Evolutionary conservation across 1,284 basidiomycete genomes (phyloP).

Genomic region (Wallemia mellicola): DNA sequence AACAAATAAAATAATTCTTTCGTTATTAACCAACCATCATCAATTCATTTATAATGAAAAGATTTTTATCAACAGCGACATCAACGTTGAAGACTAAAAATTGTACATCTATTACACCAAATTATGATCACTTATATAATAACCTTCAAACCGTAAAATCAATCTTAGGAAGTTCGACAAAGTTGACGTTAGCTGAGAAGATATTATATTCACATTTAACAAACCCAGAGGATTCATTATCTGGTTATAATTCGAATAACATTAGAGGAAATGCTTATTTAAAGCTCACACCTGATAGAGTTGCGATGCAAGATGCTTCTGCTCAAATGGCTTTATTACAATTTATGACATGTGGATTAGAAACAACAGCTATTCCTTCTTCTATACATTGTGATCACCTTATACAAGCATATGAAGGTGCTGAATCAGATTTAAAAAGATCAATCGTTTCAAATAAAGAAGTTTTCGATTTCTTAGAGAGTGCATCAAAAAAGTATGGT

Average conservation of each 20-base stretch:
- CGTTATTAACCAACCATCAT: neutral
- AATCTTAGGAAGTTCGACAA: conserved; percentile 32
- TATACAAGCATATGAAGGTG: conserved; percentile 33
- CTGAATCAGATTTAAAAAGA: conserved; percentile 48
- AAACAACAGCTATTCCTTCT: conserved; percentile 52
- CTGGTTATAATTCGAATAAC: conserved; percentile 25
- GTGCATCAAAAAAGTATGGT: conserved; percentile 76
- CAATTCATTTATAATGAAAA: too few relatives aligned
- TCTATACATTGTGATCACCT: conserved; percentile 92
- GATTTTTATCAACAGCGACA: too few relatives aligned
- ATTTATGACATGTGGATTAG: conserved; percentile 90
- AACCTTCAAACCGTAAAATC: conserved; percentile 43
- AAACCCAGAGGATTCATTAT: conserved; percentile 40
- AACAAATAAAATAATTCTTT: too few relatives aligned
- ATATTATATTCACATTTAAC: conserved; percentile 81
- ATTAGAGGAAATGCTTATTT: conserved; percentile 69
- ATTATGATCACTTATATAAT: conserved; percentile 43
- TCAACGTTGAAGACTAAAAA: conserved; percentile 32
- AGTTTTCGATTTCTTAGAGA: conserved; percentile 92
- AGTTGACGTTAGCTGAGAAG: conserved; percentile 78
- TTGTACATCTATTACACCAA: conserved; percentile 57
- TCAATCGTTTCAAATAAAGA: conserved; percentile 76
- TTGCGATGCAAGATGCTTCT: conserved; percentile 94
- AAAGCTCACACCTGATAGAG: conserved; percentile 66
- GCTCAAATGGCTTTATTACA: conserved; percentile 85